These are phyloP conservation scores for Pseudisothecium myosuroides DNA, from an alignment of 225 moss, liverwort and hornwort species.

Conservation along the genomic window DNA sequence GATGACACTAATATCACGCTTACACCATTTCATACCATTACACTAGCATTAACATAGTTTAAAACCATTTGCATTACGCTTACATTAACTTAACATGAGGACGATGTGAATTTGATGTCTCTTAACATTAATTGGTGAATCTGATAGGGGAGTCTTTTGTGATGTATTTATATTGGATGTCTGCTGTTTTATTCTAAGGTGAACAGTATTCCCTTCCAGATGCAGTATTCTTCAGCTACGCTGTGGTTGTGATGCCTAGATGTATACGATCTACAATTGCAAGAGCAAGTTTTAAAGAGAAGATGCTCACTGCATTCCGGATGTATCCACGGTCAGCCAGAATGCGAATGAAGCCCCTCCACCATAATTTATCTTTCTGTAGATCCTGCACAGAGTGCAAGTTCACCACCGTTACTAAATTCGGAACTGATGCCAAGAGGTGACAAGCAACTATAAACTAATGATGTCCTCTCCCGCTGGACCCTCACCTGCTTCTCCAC, in stretches of 20 bases:
- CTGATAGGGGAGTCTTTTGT: not conserved
- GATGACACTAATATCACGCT: not conserved
- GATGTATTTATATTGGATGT: not conserved
- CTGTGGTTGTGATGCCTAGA: not conserved
- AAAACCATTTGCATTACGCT: not conserved
- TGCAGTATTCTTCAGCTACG: not conserved
- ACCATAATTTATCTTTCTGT: conserved; percentile 48
- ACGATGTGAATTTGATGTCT: not conserved
- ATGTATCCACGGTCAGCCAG: conserved; percentile 41
- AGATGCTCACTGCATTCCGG: conserved; percentile 12
- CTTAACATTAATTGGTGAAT: not conserved
- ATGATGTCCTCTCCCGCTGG: not conserved
- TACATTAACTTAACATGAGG: not conserved
- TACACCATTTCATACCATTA: not conserved
- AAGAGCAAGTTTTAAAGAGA: not conserved
- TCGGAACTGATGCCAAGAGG: not conserved
- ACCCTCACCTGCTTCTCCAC: conserved; percentile 29
- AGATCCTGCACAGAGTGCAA: conserved; percentile 14
- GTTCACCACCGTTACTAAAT: not conserved
- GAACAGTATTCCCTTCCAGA: not conserved
- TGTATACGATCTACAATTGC: not conserved
- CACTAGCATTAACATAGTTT: not conserved
- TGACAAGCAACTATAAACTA: not conserved
- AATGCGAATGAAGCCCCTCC: conserved; percentile 51
- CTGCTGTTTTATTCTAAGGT: not conserved